A percentile compares a stretch with the other conserved stretches of the same genome.
Conservation (phyloP, 768 basidiomycete genomes). For the Tephrocybe sp. region DNA sequence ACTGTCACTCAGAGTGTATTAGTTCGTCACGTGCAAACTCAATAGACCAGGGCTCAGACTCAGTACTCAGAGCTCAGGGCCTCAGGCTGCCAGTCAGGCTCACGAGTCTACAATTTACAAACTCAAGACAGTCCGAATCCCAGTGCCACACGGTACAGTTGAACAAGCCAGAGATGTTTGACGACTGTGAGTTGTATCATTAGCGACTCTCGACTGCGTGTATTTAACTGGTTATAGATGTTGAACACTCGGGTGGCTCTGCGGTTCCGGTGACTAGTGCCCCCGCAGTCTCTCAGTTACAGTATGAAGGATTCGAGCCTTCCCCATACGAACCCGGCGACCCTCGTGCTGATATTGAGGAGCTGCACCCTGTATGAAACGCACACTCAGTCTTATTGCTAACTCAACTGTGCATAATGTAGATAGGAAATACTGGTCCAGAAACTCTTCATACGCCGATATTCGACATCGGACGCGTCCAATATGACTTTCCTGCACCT, state of each 20-base stretch:
- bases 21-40: too few species aligned
- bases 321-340: constrained; percentile 57
- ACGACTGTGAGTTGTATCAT: constrained; percentile 53
- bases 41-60: too few species aligned
- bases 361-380: constrained; percentile 27
- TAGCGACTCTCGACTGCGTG: constrained; percentile 5
- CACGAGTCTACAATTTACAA: too few species aligned
- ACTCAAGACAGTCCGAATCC: too few species aligned
- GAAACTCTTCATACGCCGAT: constrained; percentile 49
- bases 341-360: constrained; percentile 40
- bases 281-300: constrained; percentile 52
- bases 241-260: constrained; percentile 75
- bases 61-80: too few species aligned
- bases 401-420: not conserved
- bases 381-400: not conserved
- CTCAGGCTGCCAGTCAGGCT: too few species aligned
- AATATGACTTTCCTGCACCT: constrained; percentile 84
- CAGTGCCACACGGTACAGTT: too few species aligned
- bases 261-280: constrained; percentile 32
- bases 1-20: too few species aligned
- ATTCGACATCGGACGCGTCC: constrained; percentile 85
- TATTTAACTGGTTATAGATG: constrained; percentile 49
- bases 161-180: constrained; percentile 45
- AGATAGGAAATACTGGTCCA: constrained; percentile 28
- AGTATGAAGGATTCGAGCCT: constrained; percentile 89